Evolutionary conservation across 2,329 filamentous ascomycete species (phyloP).

Genomic region (Fusarium annulatum): DNA sequence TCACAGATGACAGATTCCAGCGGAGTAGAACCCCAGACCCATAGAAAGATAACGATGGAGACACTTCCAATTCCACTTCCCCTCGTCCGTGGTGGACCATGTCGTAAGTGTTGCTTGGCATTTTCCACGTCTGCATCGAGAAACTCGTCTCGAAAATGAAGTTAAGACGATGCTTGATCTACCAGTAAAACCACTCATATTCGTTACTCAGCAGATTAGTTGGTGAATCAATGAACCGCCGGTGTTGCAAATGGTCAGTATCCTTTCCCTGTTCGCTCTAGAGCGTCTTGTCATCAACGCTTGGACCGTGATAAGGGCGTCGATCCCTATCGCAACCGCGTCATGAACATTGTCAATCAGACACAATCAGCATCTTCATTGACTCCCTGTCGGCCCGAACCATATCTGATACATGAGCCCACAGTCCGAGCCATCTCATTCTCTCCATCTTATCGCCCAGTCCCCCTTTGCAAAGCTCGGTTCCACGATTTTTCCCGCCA

Average conservation of each 20-base stretch:
- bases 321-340: not conserved
- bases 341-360: not conserved
- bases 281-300: not conserved
- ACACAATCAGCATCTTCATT: not conserved
- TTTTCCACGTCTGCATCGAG: not conserved
- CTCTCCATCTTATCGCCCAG: slow-evolving; percentile 68
- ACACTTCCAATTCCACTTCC: not conserved
- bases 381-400: slow-evolving; percentile 2
- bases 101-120: not conserved
- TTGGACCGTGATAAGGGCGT: not conserved
- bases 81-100: not conserved
- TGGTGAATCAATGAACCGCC: not conserved
- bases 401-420: not conserved
- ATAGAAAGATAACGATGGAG: not conserved
- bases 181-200: not conserved
- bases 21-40: not conserved
- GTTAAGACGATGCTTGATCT: not conserved
- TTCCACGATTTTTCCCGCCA: slow-evolving; percentile 68
- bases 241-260: not conserved
- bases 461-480: slow-evolving; percentile 70
- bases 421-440: slow-evolving; percentile 39
- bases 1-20: not conserved
- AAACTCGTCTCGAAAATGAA: not conserved
- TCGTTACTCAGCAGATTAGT: not conserved
- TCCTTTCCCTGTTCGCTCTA: not conserved